Percentiles rank a stretch among this genome's conserved stretches.
Conservation (phyloP, 2,329 filamentous ascomycete species). For the Trichoderma pleuroti region DNA sequence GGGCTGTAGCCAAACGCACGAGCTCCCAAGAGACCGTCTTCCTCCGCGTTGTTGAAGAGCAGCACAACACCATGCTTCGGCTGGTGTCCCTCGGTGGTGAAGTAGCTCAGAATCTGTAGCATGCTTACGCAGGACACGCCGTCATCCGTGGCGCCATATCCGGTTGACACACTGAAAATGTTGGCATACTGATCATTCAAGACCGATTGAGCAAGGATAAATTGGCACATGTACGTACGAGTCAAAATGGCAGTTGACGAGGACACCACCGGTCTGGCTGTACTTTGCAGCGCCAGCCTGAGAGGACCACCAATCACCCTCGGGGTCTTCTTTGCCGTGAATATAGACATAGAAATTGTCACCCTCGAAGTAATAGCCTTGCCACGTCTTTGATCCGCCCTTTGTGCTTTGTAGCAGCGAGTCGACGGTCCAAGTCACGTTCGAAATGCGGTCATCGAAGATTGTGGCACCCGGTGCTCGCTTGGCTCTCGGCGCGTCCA, state of each 20-base stretch:
- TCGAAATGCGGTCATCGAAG: slow-evolving; percentile 76
- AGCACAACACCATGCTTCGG: slow-evolving; percentile 78
- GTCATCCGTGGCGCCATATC: slow-evolving; percentile 90
- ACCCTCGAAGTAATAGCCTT: slow-evolving; percentile 80
- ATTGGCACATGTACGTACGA: slow-evolving; percentile 40
- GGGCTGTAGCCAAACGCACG: slow-evolving; percentile 80
- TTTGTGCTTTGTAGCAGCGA: slow-evolving; percentile 20
- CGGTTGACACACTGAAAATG: slow-evolving; percentile 70
- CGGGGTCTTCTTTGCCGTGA: slow-evolving; percentile 70
- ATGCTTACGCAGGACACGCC: slow-evolving; percentile 85
- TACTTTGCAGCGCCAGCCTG: slow-evolving; percentile 40
- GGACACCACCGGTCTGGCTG: slow-evolving; percentile 67
- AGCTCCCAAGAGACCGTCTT: slow-evolving; percentile 87
- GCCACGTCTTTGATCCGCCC: slow-evolving; percentile 27
- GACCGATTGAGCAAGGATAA: neutral
- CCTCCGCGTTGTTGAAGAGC: slow-evolving; percentile 92
- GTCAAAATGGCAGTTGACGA: slow-evolving; percentile 95
- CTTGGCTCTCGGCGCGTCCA: neutral
- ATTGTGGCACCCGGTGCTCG: slow-evolving; percentile 51
- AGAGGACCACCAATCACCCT: slow-evolving; percentile 68
- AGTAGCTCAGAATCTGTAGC: slow-evolving; percentile 82
- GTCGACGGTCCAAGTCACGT: slow-evolving; percentile 61
- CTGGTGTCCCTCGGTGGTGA: slow-evolving; percentile 66
- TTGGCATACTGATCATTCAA: slow-evolving; percentile 20
- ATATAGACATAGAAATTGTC: slow-evolving; percentile 92